A percentile compares a stretch with the other conserved stretches of the same genome.
Conservation (phyloP, 768 basidiomycete genomes). For the Termitomyces heimii region DNA sequence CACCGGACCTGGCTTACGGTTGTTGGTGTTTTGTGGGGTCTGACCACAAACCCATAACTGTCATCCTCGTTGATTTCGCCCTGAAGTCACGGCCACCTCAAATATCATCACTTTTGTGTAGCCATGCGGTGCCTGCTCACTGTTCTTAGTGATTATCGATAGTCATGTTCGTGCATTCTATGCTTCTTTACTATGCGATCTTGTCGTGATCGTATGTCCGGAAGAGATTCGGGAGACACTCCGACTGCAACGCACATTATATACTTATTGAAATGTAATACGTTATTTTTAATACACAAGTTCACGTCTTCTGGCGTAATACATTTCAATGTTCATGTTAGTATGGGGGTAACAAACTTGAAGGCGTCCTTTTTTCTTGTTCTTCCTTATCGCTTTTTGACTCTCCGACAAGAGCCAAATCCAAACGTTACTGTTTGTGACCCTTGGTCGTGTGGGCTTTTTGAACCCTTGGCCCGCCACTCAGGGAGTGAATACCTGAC, state of each 20-base stretch:
- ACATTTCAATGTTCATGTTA: not conserved
- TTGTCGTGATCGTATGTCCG: not conserved
- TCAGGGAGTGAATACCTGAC: conserved; percentile 7
- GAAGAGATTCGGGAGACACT: not conserved
- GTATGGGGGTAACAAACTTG: not conserved
- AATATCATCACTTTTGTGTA: not conserved
- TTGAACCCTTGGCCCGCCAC: conserved; percentile 8
- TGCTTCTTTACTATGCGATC: not conserved
- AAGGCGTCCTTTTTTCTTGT: not conserved
- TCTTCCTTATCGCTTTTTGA: conserved; percentile 28
- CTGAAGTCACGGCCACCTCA: not conserved
- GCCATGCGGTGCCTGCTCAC: too few relatives aligned
- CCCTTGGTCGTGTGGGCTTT: conserved; percentile 14
- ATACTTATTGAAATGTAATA: not conserved
- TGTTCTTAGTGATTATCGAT: not conserved
- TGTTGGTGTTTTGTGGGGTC: not conserved
- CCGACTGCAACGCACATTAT: not conserved
- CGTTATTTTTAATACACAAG: not conserved
- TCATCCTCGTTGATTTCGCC: not conserved
- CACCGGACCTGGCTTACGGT: not conserved
- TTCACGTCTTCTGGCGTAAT: not conserved
- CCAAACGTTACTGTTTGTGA: conserved; percentile 13
- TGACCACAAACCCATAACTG: not conserved
- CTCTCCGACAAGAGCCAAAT: conserved; percentile 41
- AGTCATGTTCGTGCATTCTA: not conserved